Evolutionary conservation across 441 rosid species (phyloP).

Genomic region (Dalechampia spathulata): DNA sequence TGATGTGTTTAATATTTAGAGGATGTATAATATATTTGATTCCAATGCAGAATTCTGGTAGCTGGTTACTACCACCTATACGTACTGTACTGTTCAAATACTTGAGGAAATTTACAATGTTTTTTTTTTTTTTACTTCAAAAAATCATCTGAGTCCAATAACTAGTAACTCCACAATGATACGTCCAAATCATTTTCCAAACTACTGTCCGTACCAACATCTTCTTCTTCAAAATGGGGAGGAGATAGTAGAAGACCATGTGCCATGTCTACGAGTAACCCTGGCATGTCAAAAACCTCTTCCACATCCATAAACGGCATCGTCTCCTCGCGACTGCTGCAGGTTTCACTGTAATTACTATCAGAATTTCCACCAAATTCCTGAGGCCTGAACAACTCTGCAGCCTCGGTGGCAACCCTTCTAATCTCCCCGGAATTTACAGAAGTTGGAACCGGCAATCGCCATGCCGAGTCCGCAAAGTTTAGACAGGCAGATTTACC

Average conservation of each 20-base stretch:
- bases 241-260: constrained; percentile 53
- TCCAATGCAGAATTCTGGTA: too few relatives aligned
- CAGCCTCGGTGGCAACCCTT: constrained; percentile 52
- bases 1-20: too few relatives aligned
- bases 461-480: constrained; percentile 79
- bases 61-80: too few relatives aligned
- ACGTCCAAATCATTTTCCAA: constrained; percentile 12
- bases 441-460: constrained; percentile 51
- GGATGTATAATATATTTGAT: too few relatives aligned
- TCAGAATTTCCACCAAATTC: constrained; percentile 7
- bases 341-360: not conserved
- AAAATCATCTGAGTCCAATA: too few relatives aligned
- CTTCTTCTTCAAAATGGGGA: constrained; percentile 14
- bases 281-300: constrained; percentile 34
- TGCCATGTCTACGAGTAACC: constrained; percentile 39
- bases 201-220: not conserved
- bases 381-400: constrained; percentile 39
- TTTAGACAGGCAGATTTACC: constrained; percentile 81
- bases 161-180: constrained; percentile 42
- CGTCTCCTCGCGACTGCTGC: not conserved
- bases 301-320: constrained; percentile 28
- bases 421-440: constrained; percentile 38
- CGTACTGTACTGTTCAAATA: too few relatives aligned
- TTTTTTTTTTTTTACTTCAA: too few relatives aligned
- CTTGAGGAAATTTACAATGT: too few relatives aligned